Conservation (phyloP, 768 basidiomycete species). For the Boletus sensibilis region DNA sequence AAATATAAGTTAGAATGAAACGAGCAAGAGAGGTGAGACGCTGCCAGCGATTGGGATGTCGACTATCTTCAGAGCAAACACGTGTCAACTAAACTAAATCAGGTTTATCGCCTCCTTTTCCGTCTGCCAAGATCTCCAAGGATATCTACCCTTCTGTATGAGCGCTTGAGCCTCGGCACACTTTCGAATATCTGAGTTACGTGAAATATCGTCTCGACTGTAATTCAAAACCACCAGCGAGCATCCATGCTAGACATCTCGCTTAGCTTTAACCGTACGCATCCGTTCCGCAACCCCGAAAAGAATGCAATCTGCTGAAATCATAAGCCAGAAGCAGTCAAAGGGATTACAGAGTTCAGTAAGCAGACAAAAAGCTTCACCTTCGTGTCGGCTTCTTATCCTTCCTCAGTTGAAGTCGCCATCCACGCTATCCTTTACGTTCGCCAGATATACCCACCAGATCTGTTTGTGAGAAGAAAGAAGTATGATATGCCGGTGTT, state of each 20-base stretch:
- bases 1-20: constrained; percentile 21
- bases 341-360: constrained; percentile 74
- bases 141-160: too few species aligned
- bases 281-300: not conserved
- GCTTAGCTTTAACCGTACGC: constrained; percentile 42
- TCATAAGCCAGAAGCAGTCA: constrained; percentile 50
- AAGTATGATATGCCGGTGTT: constrained; percentile 91
- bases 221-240: not conserved
- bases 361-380: constrained; percentile 22
- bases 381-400: constrained; percentile 4
- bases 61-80: constrained; percentile 9
- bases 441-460: constrained; percentile 85
- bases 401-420: constrained; percentile 78
- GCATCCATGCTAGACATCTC: constrained; percentile 25
- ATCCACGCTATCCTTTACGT: constrained; percentile 91
- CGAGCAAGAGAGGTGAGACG: not conserved
- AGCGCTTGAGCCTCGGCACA: too few species aligned
- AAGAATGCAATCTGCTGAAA: constrained; percentile 10
- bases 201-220: not conserved
- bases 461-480: constrained; percentile 82
- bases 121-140: too few species aligned
- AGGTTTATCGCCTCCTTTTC: not conserved
- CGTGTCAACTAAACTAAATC: constrained; percentile 13
- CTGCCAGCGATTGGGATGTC: not conserved
- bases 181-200: too few species aligned